Evolutionary conservation across 305 asterid species (phyloP).

Genomic region (Rubia tinctorum): DNA sequence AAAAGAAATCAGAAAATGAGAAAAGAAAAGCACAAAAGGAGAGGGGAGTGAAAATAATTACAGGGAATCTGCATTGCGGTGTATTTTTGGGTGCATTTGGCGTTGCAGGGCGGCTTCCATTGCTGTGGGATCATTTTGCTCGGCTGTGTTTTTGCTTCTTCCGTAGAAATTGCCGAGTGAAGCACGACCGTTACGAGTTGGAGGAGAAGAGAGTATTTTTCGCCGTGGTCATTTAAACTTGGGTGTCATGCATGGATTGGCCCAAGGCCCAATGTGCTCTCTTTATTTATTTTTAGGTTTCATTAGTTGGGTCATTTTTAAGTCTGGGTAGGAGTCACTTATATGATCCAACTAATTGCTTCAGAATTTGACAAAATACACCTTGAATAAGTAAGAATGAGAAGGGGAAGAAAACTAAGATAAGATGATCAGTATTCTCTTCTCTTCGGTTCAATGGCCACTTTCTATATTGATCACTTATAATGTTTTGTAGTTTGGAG

Average conservation of each 20-base stretch:
- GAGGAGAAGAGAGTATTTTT: not conserved
- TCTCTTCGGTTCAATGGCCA: too few species aligned
- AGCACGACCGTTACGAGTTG: constrained; percentile 12
- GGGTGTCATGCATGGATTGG: not conserved
- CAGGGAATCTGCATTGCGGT: constrained; percentile 75
- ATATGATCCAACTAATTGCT: too few species aligned
- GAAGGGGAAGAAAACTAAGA: too few species aligned
- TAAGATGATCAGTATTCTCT: too few species aligned
- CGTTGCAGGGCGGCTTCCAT: constrained; percentile 75
- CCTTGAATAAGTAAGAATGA: too few species aligned
- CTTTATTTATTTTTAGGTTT: not conserved
- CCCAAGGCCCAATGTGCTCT: not conserved
- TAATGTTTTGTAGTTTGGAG: too few species aligned
- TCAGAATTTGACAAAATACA: too few species aligned
- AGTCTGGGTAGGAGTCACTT: too few species aligned
- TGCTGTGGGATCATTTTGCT: constrained; percentile 47
- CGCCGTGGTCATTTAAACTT: not conserved
- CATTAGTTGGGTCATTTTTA: too few species aligned
- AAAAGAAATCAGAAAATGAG: not conserved
- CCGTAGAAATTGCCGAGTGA: not conserved
- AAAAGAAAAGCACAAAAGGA: not conserved
- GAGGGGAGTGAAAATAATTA: constrained; percentile 19
- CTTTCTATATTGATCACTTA: too few species aligned
- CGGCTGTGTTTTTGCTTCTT: constrained; percentile 2
- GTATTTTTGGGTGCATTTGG: constrained; percentile 62